Percentiles rank a stretch among this genome's conserved stretches.
These are phyloP conservation scores for Magnolia officinalis DNA, from an alignment of 164 flowering plant genomes.

Conservation along the genomic window DNA sequence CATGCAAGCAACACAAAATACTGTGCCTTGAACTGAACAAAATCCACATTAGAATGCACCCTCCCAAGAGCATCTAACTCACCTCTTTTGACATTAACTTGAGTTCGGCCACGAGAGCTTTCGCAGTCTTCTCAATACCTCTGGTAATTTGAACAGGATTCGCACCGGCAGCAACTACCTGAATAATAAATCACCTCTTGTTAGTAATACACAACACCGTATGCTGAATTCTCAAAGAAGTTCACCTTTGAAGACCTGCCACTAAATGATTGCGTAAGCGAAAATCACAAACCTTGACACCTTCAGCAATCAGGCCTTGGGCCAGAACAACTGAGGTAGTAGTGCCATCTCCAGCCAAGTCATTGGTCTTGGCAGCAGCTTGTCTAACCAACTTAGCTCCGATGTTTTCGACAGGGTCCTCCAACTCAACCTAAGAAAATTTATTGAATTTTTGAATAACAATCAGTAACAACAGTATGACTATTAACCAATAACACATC, in stretches of 20 bases:
- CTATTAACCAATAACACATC: not conserved
- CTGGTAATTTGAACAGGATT: conserved; percentile 94
- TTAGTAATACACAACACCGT: not conserved
- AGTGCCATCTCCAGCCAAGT: conserved; percentile 99
- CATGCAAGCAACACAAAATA: not conserved
- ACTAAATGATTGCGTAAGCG: not conserved
- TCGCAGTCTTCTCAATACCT: conserved; percentile 93
- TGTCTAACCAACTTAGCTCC: conserved; percentile 97
- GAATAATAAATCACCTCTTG: conserved; percentile 2
- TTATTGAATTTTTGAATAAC: not conserved
- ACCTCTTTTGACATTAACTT: conserved; percentile 91
- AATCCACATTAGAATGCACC: not conserved
- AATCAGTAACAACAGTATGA: not conserved
- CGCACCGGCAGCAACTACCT: conserved; percentile 99
- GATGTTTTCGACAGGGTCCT: conserved; percentile 97
- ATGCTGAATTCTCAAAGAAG: not conserved
- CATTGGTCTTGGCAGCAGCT: conserved; percentile 99
- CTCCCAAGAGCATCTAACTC: conserved; percentile 2
- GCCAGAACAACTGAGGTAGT: conserved; percentile 99
- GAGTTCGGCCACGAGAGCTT: conserved; percentile 84
- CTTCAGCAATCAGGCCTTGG: conserved; percentile 93
- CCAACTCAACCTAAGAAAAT: conserved; percentile 71
- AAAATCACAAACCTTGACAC: conserved; percentile 71
- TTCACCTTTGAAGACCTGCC: not conserved
- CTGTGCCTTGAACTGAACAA: not conserved